Evolutionary conservation across 2,329 filamentous ascomycete species (phyloP).

Genomic region (Diaporthe amygdali): DNA sequence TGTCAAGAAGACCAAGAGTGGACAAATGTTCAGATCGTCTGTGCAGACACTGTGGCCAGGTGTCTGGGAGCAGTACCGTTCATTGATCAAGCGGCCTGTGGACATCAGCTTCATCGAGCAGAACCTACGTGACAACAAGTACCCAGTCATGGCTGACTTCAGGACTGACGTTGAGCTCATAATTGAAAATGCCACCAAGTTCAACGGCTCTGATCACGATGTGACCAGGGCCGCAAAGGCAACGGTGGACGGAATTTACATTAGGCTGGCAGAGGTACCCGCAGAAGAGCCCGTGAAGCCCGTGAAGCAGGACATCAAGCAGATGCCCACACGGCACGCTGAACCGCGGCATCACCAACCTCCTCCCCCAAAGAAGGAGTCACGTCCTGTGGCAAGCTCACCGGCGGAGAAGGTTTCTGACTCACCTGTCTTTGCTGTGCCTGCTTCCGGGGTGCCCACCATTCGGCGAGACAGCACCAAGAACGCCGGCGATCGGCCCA

Average conservation of each 20-base stretch:
- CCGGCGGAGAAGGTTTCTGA: slow-evolving; percentile 40
- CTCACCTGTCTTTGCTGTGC: slow-evolving; percentile 68
- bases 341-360: slow-evolving; percentile 48
- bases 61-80: slow-evolving; percentile 72
- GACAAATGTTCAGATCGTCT: slow-evolving; percentile 75
- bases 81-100: slow-evolving; percentile 70
- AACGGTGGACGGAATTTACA: slow-evolving; percentile 62
- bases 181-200: slow-evolving; percentile 76
- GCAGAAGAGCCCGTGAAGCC: slow-evolving; percentile 63
- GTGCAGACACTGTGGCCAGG: slow-evolving; percentile 78
- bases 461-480: slow-evolving; percentile 86
- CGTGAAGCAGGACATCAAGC: slow-evolving; percentile 64
- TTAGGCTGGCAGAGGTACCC: slow-evolving; percentile 49
- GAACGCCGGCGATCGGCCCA: slow-evolving; percentile 78
- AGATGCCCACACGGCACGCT: slow-evolving; percentile 50
- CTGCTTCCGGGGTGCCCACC: slow-evolving; percentile 77
- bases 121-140: slow-evolving; percentile 74
- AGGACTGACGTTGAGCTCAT: slow-evolving; percentile 78
- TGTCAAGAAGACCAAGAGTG: slow-evolving; percentile 86
- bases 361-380: slow-evolving; percentile 36
- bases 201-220: slow-evolving; percentile 81
- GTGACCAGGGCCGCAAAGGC: slow-evolving; percentile 65
- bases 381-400: slow-evolving; percentile 35
- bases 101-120: slow-evolving; percentile 84
- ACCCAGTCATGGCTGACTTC: slow-evolving; percentile 74